Evolutionary conservation across 805 yeast genomes (phyloP), one percentile per base, ranked within the genome.

Genomic region (Wickerhamiella siamensis): DNA sequence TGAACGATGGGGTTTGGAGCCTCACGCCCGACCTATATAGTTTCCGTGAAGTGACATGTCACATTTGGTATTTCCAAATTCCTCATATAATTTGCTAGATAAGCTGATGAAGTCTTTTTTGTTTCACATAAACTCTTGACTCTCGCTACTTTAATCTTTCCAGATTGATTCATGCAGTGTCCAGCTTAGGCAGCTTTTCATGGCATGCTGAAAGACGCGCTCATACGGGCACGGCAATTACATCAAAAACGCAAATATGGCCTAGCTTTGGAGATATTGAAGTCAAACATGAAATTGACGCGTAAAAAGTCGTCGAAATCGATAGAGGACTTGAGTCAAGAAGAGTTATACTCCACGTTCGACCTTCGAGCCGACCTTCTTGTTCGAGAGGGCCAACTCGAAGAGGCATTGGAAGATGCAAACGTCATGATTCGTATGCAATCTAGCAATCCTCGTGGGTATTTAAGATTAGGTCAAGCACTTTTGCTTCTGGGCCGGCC

Each of bases 331-430:
- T 12, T 36, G 31, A 16, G 26, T 3, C 21, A 21, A 1, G 39
- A 33, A 10, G 46, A 42, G 22, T 46, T 39, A 38, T 17, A 46
- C 19, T 18, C 8, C 2, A 32, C 33, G 15, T 31, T 42, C 4
- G 53, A 50, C 29, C 43, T 50, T 33, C 43, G 48, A n/a, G 49
- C 52, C 1, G 51, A 49, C 6, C 35, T 45, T 24, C 26, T 34
- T 31, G 52, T 47, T 26, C 46, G 40, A 36, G 49, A 42, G 27
- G 48, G 49, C 33, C 31, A 33, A 14, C 17, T 29, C 24, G 16
- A 17, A n/a, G 31, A 40, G 12, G 52, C 52, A n/a, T 42, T 41
- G 16, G 31, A 24, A 2, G 42, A 45, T 29, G 50, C 53, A 3
- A 37, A 38, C 12, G 27, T n/a, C 17, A 45, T 43, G 46, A 29